Conservation (phyloP, 1,139 yeast species). For the Zhuliangozyma parablackwelliae region DNA sequence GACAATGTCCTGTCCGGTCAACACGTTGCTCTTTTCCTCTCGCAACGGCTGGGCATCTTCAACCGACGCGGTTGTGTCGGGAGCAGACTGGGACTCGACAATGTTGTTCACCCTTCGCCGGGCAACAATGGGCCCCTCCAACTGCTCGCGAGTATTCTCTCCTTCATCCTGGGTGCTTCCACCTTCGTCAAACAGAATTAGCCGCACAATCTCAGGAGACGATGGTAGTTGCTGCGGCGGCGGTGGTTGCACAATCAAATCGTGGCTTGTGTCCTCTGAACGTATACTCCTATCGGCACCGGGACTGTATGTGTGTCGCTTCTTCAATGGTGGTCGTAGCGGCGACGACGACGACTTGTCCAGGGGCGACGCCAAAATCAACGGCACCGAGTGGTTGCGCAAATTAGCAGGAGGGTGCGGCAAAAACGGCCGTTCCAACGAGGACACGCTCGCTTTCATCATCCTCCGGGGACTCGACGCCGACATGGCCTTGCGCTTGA, state of each 20-base stretch:
- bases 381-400: conserved; percentile 8
- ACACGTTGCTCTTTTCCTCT: conserved; percentile 16
- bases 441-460: conserved; percentile 3
- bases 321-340: not conserved
- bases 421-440: not conserved
- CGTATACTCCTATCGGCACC: conserved; percentile 3
- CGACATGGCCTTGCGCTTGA: conserved; percentile 5
- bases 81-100: conserved; percentile 9
- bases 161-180: not conserved
- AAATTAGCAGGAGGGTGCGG: conserved; percentile 4
- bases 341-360: conserved; percentile 9
- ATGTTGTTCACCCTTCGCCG: conserved; percentile 8
- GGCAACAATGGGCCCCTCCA: conserved; percentile 5
- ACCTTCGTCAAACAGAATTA: not conserved
- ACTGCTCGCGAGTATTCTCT: not conserved
- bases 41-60: conserved; percentile 11
- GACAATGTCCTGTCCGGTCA: conserved; percentile 16
- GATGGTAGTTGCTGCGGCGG: conserved; percentile 4
- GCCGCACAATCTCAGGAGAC: conserved; percentile 5
- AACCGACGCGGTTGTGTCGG: not conserved
- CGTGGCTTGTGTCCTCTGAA: conserved; percentile 6
- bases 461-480: conserved; percentile 3
- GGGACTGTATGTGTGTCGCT: not conserved
- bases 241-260: not conserved
- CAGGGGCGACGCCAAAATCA: conserved; percentile 11